Evolutionary conservation across 2,329 filamentous ascomycete genomes (phyloP).

Genomic region (Xylariaceae sp.): DNA sequence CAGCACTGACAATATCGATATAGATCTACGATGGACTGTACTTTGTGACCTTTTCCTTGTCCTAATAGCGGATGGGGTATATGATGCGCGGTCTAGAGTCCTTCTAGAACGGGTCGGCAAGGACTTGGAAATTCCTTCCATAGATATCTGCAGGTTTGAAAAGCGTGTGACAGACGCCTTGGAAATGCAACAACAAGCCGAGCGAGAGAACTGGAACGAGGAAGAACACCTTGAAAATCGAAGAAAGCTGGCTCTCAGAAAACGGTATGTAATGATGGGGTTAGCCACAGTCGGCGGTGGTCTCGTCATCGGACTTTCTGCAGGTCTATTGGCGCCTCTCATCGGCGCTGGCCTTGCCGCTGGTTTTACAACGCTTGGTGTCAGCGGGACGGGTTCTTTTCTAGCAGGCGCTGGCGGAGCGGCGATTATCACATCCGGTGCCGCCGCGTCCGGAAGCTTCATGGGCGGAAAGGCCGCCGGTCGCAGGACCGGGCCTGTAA

Average conservation of each 20-base stretch:
- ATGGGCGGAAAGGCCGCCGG: conserved; percentile 85
- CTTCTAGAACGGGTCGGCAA: conserved; percentile 79
- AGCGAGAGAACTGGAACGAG: conserved; percentile 97
- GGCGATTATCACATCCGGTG: conserved; percentile 86
- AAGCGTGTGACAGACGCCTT: conserved; percentile 94
- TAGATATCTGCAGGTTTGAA: conserved; percentile 94
- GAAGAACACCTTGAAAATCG: conserved; percentile 87
- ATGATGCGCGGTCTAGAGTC: conserved; percentile 82
- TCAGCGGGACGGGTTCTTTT: conserved; percentile 83
- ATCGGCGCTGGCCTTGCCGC: conserved; percentile 92
- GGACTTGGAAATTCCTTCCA: conserved; percentile 77
- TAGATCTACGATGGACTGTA: conserved; percentile 94
- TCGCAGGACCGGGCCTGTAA: conserved; percentile 83
- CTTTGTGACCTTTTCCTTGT: conserved; percentile 93
- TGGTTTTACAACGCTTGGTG: conserved; percentile 91
- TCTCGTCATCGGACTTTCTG: conserved; percentile 90
- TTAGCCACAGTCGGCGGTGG: conserved; percentile 93
- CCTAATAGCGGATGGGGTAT: conserved; percentile 91
- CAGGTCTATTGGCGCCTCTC: conserved; percentile 83
- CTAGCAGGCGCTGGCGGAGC: conserved; percentile 88
- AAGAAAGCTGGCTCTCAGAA: conserved; percentile 74
- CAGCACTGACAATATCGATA: conserved; percentile 79
- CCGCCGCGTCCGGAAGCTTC: conserved; percentile 78
- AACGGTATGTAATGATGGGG: conserved; percentile 91
- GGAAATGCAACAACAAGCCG: conserved; percentile 93